Evolutionary conservation across 495 filamentous ascomycete species (phyloP), one percentile per base, ranked within the genome.

Genomic region (Cercophora newfieldiana): DNA sequence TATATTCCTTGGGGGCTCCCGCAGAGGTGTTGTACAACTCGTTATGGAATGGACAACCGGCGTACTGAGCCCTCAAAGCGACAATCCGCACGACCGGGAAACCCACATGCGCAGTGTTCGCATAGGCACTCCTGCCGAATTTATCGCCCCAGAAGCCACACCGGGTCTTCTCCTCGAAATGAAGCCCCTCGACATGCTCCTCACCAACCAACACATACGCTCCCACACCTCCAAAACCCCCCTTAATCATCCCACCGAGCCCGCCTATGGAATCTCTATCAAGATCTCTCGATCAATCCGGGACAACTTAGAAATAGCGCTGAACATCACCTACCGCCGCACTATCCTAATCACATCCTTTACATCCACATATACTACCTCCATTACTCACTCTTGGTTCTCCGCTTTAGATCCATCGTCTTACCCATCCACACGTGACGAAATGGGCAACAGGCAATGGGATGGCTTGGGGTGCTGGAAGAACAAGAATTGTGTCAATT

Each of bases 401-500:
- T 57, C 54, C 54, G 54, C 54, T 57, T 57, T 57, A 30, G 54
- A 57, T 57, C 54, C 54, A 30, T 57, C 28, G 54, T 57, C 54
- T 30, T 57, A 57, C 54, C 54, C 54, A 57, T 57, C 54, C 24
- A 57, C 54, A 57, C 54, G 54, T 30, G 54, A 57, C 16, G 54
- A 57, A 30, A 57, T 6, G 30, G 54, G 54, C 24, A 30, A 30
- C 24, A 57, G 54, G 54, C 54, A 57, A 57, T 57, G 54, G 54
- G 54, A 57, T 57, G 54, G 54, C 54, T 57, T 57, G 54, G 54
- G 54, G 26, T 57, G 54, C 30, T 57, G 54, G 54, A 30, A 29
- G 54, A 57, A 57, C 54, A 57, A 57, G 54, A 57, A 57, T 57
- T 57, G 54, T 57, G 54, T 25, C 54, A 57, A 57, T 57, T 57